Conservation (phyloP, 495 filamentous ascomycete genomes). For the Penicillium lividum region DNA sequence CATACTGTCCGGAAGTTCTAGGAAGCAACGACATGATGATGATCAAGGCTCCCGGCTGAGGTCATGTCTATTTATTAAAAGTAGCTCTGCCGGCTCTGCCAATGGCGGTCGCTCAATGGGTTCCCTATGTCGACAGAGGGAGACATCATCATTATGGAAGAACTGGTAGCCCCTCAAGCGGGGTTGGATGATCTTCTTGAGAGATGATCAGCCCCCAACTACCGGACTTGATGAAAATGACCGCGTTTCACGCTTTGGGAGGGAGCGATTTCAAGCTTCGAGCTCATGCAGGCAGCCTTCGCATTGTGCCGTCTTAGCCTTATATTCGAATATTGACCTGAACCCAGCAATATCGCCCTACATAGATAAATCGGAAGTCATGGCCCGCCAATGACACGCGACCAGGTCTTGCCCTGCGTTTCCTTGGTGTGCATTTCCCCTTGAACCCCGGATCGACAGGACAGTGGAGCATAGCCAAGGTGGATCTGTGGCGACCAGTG, state of each 20-base stretch:
- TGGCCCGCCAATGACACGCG: constrained; percentile 23
- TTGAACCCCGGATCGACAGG: constrained; percentile 34
- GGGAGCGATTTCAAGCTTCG: background rate
- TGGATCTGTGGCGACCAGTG: constrained; percentile 23
- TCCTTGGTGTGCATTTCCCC: background rate
- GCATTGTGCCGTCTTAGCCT: constrained; percentile 6
- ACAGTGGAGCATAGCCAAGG: constrained; percentile 22
- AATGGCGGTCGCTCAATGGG: background rate
- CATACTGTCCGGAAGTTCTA: constrained; percentile 12
- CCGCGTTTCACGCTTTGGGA: background rate
- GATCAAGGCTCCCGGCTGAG: constrained; percentile 24
- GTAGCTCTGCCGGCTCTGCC: constrained; percentile 12
- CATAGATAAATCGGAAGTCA: constrained; percentile 17
- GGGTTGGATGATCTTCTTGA: background rate
- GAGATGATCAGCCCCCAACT: constrained; percentile 2
- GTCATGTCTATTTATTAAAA: constrained; percentile 23
- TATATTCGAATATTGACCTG: background rate
- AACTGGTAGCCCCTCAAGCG: background rate
- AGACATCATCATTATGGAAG: constrained; percentile 17
- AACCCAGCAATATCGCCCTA: background rate
- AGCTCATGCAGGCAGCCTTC: constrained; percentile 10
- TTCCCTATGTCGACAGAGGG: background rate
- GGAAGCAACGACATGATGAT: constrained; percentile 34
- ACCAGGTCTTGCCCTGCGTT: background rate
- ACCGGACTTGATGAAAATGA: constrained; percentile 1